Percentiles rank a stretch among this genome's conserved stretches.
phyloP scores from a whole-genome alignment of 2,329 filamentous ascomycete species.

The Xylaria sp. region DNA sequence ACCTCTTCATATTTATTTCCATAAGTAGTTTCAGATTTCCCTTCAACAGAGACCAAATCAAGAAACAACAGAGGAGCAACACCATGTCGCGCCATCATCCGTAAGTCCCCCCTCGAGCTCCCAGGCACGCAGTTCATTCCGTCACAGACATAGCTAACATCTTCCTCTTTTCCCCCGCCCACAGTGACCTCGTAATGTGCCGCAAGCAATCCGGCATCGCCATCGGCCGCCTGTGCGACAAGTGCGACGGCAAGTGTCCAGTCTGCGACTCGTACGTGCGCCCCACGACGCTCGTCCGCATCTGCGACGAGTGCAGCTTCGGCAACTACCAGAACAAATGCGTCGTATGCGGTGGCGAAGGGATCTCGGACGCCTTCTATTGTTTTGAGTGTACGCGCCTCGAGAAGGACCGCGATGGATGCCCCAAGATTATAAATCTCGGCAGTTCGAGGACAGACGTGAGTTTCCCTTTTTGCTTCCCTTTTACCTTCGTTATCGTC shows the following conservation, averaged over 20 bases:
- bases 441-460: constrained; percentile 96
- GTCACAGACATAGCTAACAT: constrained; percentile 18
- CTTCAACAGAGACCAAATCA: background rate
- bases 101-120: constrained; percentile 51
- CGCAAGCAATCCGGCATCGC: constrained; percentile 97
- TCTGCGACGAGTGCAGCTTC: constrained; percentile 99
- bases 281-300: constrained; percentile 94
- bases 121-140: constrained; percentile 22
- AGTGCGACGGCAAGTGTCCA: constrained; percentile 99
- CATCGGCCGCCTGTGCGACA: constrained; percentile 98
- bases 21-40: background rate
- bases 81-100: constrained; percentile 51
- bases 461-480: constrained; percentile 49
- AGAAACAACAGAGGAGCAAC: constrained; percentile 13
- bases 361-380: constrained; percentile 98
- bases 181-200: constrained; percentile 97
- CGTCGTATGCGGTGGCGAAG: constrained; percentile 97
- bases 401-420: constrained; percentile 97
- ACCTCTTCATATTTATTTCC: background rate
- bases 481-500: constrained; percentile 54
- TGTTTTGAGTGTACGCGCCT: constrained; percentile 98
- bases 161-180: constrained; percentile 33
- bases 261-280: constrained; percentile 99
- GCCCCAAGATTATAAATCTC: constrained; percentile 99
- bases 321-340: constrained; percentile 99